Evolutionary conservation across 257 asterid species (phyloP), one percentile per base, ranked within the genome.

Genomic region (Schizonepeta tenuifolia): DNA sequence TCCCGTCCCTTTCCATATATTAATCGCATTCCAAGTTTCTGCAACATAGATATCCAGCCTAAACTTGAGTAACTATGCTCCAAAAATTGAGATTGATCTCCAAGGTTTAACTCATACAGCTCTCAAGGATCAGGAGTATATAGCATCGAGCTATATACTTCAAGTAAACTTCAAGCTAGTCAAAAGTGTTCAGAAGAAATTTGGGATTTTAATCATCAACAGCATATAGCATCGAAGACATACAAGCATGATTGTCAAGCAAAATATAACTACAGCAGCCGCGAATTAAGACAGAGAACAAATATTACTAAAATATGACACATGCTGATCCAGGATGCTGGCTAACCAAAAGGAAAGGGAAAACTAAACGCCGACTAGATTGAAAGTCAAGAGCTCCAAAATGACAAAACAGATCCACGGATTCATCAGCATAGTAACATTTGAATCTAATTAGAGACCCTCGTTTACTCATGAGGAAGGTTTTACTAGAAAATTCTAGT

Each of bases 21-120:
- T 72, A 95, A 74, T 53, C 83, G 82, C 68, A 78, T 83, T 56
- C 85, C 98, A 44, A 88, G 47, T 83, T 90, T 88, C 98, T 95
- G 97, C 85, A 88, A 69, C 85, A 83, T 41, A 71, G 31, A 79
- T 47, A 67, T 72, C 65, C 76, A 77, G 15, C 50, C 51, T 65
- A 61, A 63, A 67, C 68, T 71, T 74, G 69, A 76, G 76, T 65
- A 76, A 26, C 49, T 22, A 24, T 21, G 57, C 58, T 57, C 36
- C 36, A 50, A 51, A 41, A 35, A 68, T 57, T 43, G 24, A 49
- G 65, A 9, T 21, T 74, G 67, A 65, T 63, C 24, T 13, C 47
- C 62, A 13, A 35, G 20, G 41, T 11, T 14, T 22, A 10, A 70
- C 31, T 20, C 47, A 36, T 41, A 22, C 24, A 44, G 22, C 38